phyloP scores from a whole-genome alignment of 148 eudicot genomes.

The Vaccinium myrtillus region DNA sequence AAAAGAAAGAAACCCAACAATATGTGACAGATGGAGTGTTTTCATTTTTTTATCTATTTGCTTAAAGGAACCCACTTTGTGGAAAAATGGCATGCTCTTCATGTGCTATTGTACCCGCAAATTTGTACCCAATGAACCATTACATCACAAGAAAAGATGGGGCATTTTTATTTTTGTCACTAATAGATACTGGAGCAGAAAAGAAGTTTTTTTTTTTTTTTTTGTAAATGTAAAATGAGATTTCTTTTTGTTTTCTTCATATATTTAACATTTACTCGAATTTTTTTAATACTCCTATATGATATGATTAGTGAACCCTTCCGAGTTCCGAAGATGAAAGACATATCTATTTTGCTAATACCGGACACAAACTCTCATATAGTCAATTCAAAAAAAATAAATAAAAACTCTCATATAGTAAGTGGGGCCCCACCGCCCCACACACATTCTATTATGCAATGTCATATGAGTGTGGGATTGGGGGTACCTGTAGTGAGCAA shows the following conservation, averaged over 20 bases:
- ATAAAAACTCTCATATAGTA: no score
- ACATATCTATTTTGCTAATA: not conserved
- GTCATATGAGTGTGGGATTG: no score
- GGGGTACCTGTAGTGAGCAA: no score
- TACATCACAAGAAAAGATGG: not conserved
- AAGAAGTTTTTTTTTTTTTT: not conserved
- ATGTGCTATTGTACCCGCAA: not conserved
- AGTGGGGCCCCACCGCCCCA: not conserved
- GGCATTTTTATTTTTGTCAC: not conserved
- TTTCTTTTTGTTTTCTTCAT: not conserved
- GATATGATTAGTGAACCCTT: not conserved
- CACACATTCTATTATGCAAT: no score
- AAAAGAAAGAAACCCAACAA: no score
- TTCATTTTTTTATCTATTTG: not conserved
- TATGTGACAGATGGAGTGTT: not conserved
- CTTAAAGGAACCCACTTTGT: not conserved
- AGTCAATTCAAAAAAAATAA: no score
- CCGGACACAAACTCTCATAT: no score
- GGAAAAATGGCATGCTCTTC: not conserved
- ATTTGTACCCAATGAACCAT: not conserved
- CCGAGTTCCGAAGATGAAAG: not conserved
- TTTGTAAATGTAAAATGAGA: not conserved
- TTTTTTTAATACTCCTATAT: not conserved
- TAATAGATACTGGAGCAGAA: not conserved
- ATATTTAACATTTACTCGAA: not conserved